Evolutionary conservation across 129 eudicot species (phyloP).

Genomic region (Rutidosis leptorrhynchoides): DNA sequence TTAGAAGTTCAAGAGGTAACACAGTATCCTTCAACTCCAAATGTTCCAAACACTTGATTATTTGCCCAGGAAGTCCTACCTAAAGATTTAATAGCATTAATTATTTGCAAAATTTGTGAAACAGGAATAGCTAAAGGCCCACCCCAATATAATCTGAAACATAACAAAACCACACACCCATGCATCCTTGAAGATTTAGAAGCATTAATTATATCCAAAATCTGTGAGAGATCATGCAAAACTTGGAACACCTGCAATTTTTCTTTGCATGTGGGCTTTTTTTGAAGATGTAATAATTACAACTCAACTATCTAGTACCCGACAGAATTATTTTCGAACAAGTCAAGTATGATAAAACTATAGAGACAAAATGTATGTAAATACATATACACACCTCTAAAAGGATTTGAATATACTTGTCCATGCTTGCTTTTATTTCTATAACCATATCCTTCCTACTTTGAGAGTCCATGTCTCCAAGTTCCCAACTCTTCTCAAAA

Average conservation of each 20-base stretch:
- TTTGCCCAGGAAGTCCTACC: constrained; percentile 61
- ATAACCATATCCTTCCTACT: constrained; percentile 77
- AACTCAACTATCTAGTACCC: background rate
- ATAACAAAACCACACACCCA: too few species aligned
- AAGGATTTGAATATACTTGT: constrained; percentile 68
- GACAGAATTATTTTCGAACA: background rate
- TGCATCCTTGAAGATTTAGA: constrained; percentile 27
- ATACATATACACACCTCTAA: constrained; percentile 59
- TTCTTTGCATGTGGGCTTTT: background rate
- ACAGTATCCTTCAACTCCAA: constrained; percentile 72
- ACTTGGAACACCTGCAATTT: background rate
- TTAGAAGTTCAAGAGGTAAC: constrained; percentile 85
- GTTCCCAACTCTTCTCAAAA: constrained; percentile 69
- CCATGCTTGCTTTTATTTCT: constrained; percentile 75
- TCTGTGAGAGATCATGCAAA: background rate
- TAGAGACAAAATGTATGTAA: background rate
- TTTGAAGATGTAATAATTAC: background rate
- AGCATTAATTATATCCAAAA: background rate
- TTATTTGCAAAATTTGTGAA: too few species aligned
- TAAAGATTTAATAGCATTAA: too few species aligned
- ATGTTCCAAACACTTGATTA: constrained; percentile 66
- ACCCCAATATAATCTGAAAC: too few species aligned
- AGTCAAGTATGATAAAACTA: background rate
- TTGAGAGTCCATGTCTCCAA: constrained; percentile 79
- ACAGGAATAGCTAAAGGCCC: too few species aligned